These are phyloP conservation scores for Phyllosticta citrichinensis DNA, from an alignment of 2,329 filamentous ascomycete species.

Conservation along the genomic window DNA sequence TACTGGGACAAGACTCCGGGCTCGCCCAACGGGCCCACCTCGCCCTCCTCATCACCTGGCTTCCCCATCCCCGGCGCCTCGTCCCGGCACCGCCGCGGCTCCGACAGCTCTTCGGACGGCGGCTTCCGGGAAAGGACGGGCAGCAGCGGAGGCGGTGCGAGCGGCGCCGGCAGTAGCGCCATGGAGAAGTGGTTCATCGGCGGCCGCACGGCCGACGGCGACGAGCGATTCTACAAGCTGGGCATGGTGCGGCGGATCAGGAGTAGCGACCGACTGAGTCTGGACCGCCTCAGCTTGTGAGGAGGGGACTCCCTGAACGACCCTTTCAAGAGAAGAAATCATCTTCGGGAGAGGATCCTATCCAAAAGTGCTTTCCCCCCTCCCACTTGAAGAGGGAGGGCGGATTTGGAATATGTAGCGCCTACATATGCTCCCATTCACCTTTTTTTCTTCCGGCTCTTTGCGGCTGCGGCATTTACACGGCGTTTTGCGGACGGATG, in stretches of 20 bases:
- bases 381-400: too few species aligned
- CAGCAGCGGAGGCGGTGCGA: slow-evolving; percentile 36
- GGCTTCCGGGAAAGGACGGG: slow-evolving; percentile 55
- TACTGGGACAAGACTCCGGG: slow-evolving; percentile 6
- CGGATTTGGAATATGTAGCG: background rate
- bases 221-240: slow-evolving; percentile 72
- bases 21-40: slow-evolving; percentile 10
- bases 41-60: slow-evolving; percentile 16
- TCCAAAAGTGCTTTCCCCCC: background rate
- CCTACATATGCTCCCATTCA: background rate
- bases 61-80: slow-evolving; percentile 3
- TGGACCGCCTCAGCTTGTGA: slow-evolving; percentile 67
- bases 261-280: slow-evolving; percentile 64
- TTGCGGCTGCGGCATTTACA: background rate
- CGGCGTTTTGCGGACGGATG: background rate
- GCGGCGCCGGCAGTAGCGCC: slow-evolving; percentile 61
- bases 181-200: slow-evolving; percentile 77
- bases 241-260: slow-evolving; percentile 63
- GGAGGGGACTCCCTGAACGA: background rate
- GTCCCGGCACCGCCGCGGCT: slow-evolving; percentile 46
- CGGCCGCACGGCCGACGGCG: slow-evolving; percentile 63
- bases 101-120: slow-evolving; percentile 65
- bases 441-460: background rate
- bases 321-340: background rate
- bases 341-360: background rate